Conservation (phyloP, 2,329 filamentous ascomycete species). For the Bipolaris zeicola region DNA sequence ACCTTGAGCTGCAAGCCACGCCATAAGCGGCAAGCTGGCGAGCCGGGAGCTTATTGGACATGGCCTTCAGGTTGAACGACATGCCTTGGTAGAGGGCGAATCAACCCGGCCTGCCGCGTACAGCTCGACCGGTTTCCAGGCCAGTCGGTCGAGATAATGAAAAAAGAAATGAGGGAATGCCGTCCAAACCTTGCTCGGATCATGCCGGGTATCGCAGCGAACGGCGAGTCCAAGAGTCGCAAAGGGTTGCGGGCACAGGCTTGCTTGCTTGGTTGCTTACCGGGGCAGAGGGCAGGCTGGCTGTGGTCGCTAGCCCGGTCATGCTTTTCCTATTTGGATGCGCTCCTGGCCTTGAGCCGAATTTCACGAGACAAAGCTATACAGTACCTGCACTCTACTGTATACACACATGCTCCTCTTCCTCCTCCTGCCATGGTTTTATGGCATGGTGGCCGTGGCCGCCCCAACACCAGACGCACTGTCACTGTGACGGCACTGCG, state of each 20-base stretch:
- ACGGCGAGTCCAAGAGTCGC: constrained; percentile 30
- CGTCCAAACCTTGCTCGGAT: constrained; percentile 41
- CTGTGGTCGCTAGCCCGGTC: constrained; percentile 29
- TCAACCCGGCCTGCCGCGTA: constrained; percentile 31
- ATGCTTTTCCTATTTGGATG: constrained; percentile 32
- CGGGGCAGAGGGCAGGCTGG: constrained; percentile 19
- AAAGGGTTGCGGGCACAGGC: constrained; percentile 15
- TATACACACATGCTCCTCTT: too few relatives aligned
- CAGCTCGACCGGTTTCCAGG: constrained; percentile 30
- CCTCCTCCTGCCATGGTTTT: too few relatives aligned
- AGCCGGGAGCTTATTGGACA: constrained; percentile 44
- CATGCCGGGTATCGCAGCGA: constrained; percentile 30
- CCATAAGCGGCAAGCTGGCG: constrained; percentile 44
- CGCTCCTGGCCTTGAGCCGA: constrained; percentile 15
- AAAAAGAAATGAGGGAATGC: constrained; percentile 40
- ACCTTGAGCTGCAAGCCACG: constrained; percentile 43
- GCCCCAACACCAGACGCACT: constrained; percentile 4
- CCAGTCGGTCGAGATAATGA: constrained; percentile 34
- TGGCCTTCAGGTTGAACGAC: constrained; percentile 39
- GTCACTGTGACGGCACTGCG: not conserved
- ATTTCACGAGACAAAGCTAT: not conserved
- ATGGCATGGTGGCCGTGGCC: constrained; percentile 4
- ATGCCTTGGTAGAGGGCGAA: constrained; percentile 33
- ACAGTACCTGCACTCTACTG: too few relatives aligned
- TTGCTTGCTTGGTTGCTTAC: constrained; percentile 14